phyloP scores from a whole-genome alignment of 768 basidiomycete species.

The Termitomyces sp. region DNA sequence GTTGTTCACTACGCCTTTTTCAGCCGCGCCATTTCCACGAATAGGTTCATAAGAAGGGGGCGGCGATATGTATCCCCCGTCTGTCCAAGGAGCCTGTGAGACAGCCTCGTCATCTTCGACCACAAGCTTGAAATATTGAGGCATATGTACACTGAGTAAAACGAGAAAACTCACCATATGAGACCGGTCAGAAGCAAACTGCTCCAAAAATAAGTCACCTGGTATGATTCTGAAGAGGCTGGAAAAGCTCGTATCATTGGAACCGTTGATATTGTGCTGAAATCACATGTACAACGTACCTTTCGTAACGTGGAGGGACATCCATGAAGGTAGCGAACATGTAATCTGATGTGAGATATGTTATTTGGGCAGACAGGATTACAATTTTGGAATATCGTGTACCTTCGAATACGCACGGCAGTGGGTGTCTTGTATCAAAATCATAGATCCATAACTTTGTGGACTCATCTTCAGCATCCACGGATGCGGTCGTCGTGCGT shows the following conservation, averaged over 20 bases:
- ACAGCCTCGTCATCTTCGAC: background rate
- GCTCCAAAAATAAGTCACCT: slow-evolving; percentile 41
- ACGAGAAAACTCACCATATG: slow-evolving; percentile 52
- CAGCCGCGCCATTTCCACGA: slow-evolving; percentile 36
- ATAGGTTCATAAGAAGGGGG: slow-evolving; percentile 49
- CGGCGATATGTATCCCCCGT: slow-evolving; percentile 30
- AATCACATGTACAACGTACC: slow-evolving; percentile 26
- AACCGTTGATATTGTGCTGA: background rate
- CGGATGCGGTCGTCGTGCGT: background rate
- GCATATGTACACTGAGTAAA: background rate
- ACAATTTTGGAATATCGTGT: slow-evolving; percentile 10
- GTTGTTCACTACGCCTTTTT: slow-evolving; percentile 39
- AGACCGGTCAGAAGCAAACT: slow-evolving; percentile 71
- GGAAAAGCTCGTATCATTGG: background rate
- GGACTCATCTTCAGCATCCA: background rate
- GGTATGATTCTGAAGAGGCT: slow-evolving; percentile 63
- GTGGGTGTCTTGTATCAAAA: slow-evolving; percentile 48
- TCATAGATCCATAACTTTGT: slow-evolving; percentile 56
- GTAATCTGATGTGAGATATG: slow-evolving; percentile 33
- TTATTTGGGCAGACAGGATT: background rate
- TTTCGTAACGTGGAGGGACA: slow-evolving; percentile 33
- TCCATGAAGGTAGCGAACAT: slow-evolving; percentile 37
- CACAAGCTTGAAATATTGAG: slow-evolving; percentile 5
- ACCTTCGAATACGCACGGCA: slow-evolving; percentile 52
- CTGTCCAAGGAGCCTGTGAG: background rate